Evolutionary conservation across 345 rosid species (phyloP), one percentile per base, ranked within the genome.

Genomic region (Moricandia arvensis): DNA sequence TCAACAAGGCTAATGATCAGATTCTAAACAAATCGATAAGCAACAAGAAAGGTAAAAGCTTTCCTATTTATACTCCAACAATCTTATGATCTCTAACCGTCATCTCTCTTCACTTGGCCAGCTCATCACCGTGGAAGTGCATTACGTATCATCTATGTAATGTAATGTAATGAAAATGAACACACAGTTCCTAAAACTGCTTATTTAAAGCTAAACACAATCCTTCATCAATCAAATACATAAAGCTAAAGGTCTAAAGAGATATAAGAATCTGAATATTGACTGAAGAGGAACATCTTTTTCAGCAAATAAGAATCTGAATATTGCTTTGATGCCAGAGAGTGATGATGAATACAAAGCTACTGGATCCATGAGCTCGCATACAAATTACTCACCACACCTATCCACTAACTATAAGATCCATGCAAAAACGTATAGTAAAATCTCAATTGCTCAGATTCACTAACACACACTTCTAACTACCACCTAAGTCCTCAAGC

Each of bases 391-490:
- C 15, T 26, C 31, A 38, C 10, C 41, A 54, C 45, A 59, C 24
- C n/a, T 45, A 54, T 67, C 67, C 30, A 47, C 45, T 15, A 58
- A 43, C 45, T 47, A 47, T 47, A n/a, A 47, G 53, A 67, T 33
- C 33, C 26, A 57, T 54, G n/a, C 68, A 34, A 10, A 58, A 41
- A 67, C 38, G 11, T 13, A 69, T 70, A 27, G 55, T 63, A 30
- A 47, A 47, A 38, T 21, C 66, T 63, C 66, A 63, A 41, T 41
- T n/a, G 37, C 71, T 70, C 53, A 31, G 59, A 43, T 55, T 76
- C 71, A n/a, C 74, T 60, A 74, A 37, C 26, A 58, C n/a, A 11
- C 66, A 33, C 26, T 31, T 15, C 26, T 47, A 21, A 63, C 15
- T 10, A 16, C 47, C 58, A 71, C 26, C 47, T 27, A 21, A 43